phyloP scores from a whole-genome alignment of 2,329 filamentous ascomycete species.

The Aurifilum marmelostoma region DNA sequence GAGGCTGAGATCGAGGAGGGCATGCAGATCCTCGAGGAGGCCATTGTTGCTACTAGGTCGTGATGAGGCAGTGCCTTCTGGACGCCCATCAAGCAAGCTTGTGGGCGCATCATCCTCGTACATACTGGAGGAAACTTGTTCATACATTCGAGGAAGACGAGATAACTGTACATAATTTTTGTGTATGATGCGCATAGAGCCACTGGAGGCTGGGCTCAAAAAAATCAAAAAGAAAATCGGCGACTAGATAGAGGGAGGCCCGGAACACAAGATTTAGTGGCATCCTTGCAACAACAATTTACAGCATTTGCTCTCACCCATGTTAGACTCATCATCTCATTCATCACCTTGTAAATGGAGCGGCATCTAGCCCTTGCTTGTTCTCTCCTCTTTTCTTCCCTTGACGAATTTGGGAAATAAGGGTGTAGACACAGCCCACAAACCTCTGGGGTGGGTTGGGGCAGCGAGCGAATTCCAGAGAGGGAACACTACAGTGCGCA shows the following conservation, averaged over 20 bases:
- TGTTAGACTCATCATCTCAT: neutral
- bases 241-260: neutral
- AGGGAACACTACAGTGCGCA: neutral
- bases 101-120: neutral
- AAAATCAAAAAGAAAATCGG: slow-evolving; percentile 12
- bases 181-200: neutral
- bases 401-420: no score
- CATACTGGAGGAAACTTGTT: neutral
- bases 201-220: slow-evolving; percentile 18
- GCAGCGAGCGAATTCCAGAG: neutral
- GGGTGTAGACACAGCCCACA: no score
- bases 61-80: neutral
- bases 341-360: neutral
- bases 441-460: no score
- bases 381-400: no score
- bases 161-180: slow-evolving; percentile 21
- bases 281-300: neutral
- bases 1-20: slow-evolving; percentile 80
- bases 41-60: slow-evolving; percentile 51
- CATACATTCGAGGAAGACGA: neutral
- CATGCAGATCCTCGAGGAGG: slow-evolving; percentile 73
- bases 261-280: neutral
- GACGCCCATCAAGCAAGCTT: neutral
- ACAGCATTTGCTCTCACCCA: neutral
- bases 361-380: no score